Evolutionary conservation across 805 yeast species (phyloP).

Genomic region (Scheffersomyces stipitis): DNA sequence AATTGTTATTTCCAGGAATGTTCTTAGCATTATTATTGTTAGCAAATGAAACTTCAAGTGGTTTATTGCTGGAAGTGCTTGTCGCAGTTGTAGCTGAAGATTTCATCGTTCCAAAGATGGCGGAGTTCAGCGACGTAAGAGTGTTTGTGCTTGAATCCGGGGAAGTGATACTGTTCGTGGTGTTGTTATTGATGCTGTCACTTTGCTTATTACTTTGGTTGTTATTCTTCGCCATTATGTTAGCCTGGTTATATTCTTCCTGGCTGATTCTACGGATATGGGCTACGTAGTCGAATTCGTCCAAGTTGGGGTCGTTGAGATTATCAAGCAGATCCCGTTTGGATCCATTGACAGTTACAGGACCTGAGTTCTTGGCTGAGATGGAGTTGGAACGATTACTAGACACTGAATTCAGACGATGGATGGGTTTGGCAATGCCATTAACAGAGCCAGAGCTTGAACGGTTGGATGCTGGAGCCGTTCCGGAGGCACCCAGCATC

Average conservation of each 20-base stretch:
- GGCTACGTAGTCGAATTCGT: conserved; percentile 47
- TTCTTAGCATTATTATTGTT: conserved; percentile 1
- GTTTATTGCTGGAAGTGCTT: too few species aligned
- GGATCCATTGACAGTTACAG: not conserved
- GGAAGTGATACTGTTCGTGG: not conserved
- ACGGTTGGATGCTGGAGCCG: not conserved
- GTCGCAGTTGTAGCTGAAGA: not conserved
- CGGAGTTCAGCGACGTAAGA: not conserved
- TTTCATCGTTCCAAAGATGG: not conserved
- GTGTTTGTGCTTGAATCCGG: not conserved
- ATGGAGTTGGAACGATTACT: not conserved
- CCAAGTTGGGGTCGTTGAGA: conserved; percentile 27
- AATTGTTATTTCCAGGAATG: conserved; percentile 17
- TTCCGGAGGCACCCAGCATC: conserved; percentile 8
- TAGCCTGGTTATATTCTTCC: conserved; percentile 26
- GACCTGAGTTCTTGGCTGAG: too few species aligned
- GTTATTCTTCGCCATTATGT: conserved; percentile 2
- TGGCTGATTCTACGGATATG: conserved; percentile 43
- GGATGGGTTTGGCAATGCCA: not conserved
- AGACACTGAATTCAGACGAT: not conserved
- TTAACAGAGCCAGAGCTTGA: too few species aligned
- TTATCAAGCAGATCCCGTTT: conserved; percentile 1
- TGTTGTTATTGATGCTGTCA: not conserved
- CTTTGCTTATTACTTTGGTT: not conserved
- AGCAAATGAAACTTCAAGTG: too few species aligned